Evolutionary conservation across 148 eudicot species (phyloP), one percentile per base, ranked within the genome.

Genomic region (Spergularia marina): DNA sequence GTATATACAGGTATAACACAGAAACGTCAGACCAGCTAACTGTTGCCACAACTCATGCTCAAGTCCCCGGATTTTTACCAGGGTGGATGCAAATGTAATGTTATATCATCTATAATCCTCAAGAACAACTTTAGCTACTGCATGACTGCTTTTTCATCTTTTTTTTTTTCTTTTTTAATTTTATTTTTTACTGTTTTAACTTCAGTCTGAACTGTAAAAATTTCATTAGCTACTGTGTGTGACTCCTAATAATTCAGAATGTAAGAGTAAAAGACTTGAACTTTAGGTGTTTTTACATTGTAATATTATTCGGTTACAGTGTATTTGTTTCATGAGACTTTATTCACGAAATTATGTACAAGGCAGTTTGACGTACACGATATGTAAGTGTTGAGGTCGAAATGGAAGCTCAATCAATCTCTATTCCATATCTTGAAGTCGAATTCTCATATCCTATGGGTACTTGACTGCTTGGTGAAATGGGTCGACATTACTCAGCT

Each of bases 21-120:
- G 92, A 76, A 66, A 80, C 78, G 69, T 78, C 98, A 21, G 88
- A 85, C 73, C 97, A 89, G 77, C 78, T 89, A 66, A 78, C 82
- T 14, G 79, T 85, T 53, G 80, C 87, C 10, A 77, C 83, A 25
- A 83, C 74, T 20, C 84, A 91, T 74, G 90, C 79, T n/a, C 94
- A 88, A 78, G 86, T 84, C 56, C 83, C 84, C 56, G 94, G 92
- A 21, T 73, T 88, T 53, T 71, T 93, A 67, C 97, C 97, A 7
- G 97, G 97, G 6, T 93, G 98, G 98, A 93, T 77, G 79, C 79
- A 76, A 44, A 72, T 52, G 55, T 72, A 7, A 39, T 47, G 16
- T 60, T 30, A 30, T 30, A 30, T 30, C 34, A 57, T n/a, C 39
- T 5, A 53, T 44, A 47, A 15, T 25, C 16, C 25, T 44, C 78